Percentiles rank a stretch among this genome's conserved stretches.
Conservation (phyloP, 2,329 filamentous ascomycete species). For the Venturia aucupariae region DNA sequence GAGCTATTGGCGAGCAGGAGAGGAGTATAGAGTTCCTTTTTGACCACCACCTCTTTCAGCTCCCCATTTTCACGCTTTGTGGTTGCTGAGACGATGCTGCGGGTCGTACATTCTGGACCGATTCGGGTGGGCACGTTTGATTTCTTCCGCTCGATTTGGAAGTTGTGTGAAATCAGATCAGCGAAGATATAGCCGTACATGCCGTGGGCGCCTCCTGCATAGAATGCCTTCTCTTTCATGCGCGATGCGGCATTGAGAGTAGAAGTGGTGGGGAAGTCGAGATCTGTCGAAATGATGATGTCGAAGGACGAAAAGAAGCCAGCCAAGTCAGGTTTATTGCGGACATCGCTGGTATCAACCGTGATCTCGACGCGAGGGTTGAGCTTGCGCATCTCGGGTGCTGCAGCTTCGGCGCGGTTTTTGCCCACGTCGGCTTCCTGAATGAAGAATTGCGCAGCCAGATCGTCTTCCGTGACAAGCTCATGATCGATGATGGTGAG, state of each 20-base stretch:
- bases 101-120: slow-evolving; percentile 64
- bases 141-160: slow-evolving; percentile 74
- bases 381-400: slow-evolving; percentile 67
- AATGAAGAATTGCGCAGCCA: slow-evolving; percentile 64
- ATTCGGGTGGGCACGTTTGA: slow-evolving; percentile 55
- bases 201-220: slow-evolving; percentile 78
- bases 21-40: slow-evolving; percentile 83
- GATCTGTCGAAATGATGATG: slow-evolving; percentile 81
- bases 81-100: slow-evolving; percentile 62
- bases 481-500: slow-evolving; percentile 81
- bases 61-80: slow-evolving; percentile 59
- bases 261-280: slow-evolving; percentile 64
- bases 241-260: slow-evolving; percentile 82
- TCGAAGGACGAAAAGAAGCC: slow-evolving; percentile 69
- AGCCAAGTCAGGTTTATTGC: slow-evolving; percentile 31
- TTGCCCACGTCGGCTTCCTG: slow-evolving; percentile 62
- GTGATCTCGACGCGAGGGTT: slow-evolving; percentile 79
- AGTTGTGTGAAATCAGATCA: slow-evolving; percentile 84
- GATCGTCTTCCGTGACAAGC: slow-evolving; percentile 64
- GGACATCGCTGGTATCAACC: slow-evolving; percentile 59
- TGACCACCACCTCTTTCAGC: slow-evolving; percentile 76
- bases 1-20: slow-evolving; percentile 78
- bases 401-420: slow-evolving; percentile 77
- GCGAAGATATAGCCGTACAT: slow-evolving; percentile 93
- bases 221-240: slow-evolving; percentile 70